Evolutionary conservation across 177 flowering plant genomes (phyloP).

Genomic region (Vitis hybrid): DNA sequence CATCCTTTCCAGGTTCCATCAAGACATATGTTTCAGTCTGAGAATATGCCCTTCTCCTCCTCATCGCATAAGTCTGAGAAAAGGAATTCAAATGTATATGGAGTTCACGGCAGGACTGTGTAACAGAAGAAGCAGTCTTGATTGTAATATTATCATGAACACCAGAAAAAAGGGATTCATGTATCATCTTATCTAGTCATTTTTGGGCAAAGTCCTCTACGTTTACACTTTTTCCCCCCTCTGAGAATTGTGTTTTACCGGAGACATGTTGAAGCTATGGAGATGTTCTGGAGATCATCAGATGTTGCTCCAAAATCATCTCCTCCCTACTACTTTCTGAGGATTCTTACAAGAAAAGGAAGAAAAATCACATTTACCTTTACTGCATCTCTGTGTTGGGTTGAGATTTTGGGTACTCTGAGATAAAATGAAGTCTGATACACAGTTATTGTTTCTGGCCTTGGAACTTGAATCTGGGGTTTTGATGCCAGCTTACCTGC

Average conservation of each 20-base stretch:
- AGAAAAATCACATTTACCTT: slow-evolving; percentile 13
- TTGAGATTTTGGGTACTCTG: slow-evolving; percentile 16
- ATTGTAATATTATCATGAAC: no score
- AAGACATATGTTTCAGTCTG: slow-evolving; percentile 69
- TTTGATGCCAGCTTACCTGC: slow-evolving; percentile 10
- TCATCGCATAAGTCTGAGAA: slow-evolving; percentile 41
- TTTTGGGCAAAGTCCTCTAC: no score
- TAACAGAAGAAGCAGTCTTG: no score
- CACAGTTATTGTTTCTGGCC: slow-evolving; percentile 8
- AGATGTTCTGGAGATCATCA: no score
- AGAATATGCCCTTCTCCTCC: slow-evolving; percentile 64
- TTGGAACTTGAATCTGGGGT: slow-evolving; percentile 8
- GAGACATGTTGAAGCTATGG: no score
- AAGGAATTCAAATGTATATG: neutral
- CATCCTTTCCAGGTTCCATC: slow-evolving; percentile 77
- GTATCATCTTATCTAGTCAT: no score
- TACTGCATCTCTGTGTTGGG: slow-evolving; percentile 2
- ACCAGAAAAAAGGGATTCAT: no score
- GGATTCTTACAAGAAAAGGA: neutral
- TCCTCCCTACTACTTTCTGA: neutral
- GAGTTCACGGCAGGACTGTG: neutral
- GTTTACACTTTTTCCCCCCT: no score
- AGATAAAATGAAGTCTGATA: slow-evolving; percentile 3
- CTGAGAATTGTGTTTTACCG: no score
- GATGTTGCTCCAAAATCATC: no score